A percentile compares a stretch with the other conserved stretches of the same genome.
Evolutionary conservation across 495 filamentous ascomycete genomes (phyloP).

Genomic region (Geopyxis carbonaria): DNA sequence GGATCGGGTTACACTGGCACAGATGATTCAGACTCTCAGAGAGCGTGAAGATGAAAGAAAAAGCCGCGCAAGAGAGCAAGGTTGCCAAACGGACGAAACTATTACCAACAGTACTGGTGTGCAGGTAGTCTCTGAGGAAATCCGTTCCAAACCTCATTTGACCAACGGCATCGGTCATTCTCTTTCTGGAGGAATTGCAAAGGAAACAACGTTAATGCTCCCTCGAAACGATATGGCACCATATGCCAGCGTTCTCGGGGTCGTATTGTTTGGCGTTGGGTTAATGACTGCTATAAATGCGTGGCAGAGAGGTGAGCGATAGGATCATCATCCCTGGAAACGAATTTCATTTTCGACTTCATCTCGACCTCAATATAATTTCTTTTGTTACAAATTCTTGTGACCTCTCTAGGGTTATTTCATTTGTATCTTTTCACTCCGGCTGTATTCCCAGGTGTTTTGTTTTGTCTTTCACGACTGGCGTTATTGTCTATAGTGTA

Average conservation of each 20-base stretch:
- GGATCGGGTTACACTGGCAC: constrained; percentile 54
- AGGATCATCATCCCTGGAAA: constrained; percentile 6
- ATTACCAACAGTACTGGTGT: constrained; percentile 16
- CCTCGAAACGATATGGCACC: constrained; percentile 39
- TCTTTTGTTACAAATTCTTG: too few species aligned
- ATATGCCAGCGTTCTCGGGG: constrained; percentile 72
- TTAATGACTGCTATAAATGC: constrained; percentile 91
- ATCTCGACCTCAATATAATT: too few species aligned
- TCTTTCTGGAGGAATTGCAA: constrained; percentile 30
- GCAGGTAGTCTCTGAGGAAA: constrained; percentile 13
- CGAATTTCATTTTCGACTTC: background rate
- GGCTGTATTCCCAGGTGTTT: too few species aligned
- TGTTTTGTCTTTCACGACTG: too few species aligned
- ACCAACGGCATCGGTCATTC: constrained; percentile 24
- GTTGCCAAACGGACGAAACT: constrained; percentile 29
- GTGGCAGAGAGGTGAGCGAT: constrained; percentile 31
- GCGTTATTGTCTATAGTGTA: too few species aligned
- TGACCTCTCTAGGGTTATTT: too few species aligned
- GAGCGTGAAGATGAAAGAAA: constrained; percentile 39
- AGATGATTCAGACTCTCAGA: constrained; percentile 75
- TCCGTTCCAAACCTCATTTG: too few species aligned
- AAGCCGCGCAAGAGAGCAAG: constrained; percentile 10
- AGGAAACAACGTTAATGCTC: constrained; percentile 11
- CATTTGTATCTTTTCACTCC: too few species aligned
- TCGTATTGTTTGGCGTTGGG: constrained; percentile 75